Evolutionary conservation across 1,284 basidiomycete genomes (phyloP).

Genomic region (Papiliotrema laurentii): DNA sequence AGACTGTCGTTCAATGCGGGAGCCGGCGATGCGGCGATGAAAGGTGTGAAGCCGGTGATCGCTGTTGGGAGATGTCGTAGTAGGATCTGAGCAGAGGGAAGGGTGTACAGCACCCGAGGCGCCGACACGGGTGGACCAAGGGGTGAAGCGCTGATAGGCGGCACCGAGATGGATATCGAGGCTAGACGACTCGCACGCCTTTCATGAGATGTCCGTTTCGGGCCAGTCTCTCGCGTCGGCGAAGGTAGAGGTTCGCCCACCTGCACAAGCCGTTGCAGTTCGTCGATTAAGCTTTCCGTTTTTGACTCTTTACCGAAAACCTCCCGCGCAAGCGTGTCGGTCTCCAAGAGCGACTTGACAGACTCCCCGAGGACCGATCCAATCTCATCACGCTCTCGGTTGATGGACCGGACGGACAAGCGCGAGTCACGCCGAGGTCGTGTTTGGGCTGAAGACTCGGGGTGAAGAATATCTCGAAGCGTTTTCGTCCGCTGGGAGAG

Average conservation of each 20-base stretch:
- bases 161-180: constrained; percentile 39
- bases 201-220: constrained; percentile 21
- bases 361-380: constrained; percentile 29
- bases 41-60: constrained; percentile 46
- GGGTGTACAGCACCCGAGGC: constrained; percentile 31
- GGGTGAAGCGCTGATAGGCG: constrained; percentile 7
- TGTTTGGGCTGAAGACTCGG: constrained; percentile 3
- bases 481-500: constrained; percentile 68
- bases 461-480: constrained; percentile 50
- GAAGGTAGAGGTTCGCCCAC: constrained; percentile 24
- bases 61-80: constrained; percentile 41
- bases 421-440: constrained; percentile 18
- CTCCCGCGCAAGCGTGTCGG: constrained; percentile 22
- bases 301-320: constrained; percentile 27
- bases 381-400: constrained; percentile 23
- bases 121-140: constrained; percentile 30
- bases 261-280: constrained; percentile 40
- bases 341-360: constrained; percentile 33
- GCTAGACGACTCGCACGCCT: constrained; percentile 37
- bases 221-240: constrained; percentile 2
- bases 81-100: constrained; percentile 47
- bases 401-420: constrained; percentile 12
- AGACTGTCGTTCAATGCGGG: constrained; percentile 48
- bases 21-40: constrained; percentile 58
- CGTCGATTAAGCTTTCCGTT: constrained; percentile 8